A percentile compares a stretch with the other conserved stretches of the same genome.
These are phyloP conservation scores for Beauveria rudraprayagi DNA, from an alignment of 2,329 filamentous ascomycete genomes.

Conservation along the genomic window DNA sequence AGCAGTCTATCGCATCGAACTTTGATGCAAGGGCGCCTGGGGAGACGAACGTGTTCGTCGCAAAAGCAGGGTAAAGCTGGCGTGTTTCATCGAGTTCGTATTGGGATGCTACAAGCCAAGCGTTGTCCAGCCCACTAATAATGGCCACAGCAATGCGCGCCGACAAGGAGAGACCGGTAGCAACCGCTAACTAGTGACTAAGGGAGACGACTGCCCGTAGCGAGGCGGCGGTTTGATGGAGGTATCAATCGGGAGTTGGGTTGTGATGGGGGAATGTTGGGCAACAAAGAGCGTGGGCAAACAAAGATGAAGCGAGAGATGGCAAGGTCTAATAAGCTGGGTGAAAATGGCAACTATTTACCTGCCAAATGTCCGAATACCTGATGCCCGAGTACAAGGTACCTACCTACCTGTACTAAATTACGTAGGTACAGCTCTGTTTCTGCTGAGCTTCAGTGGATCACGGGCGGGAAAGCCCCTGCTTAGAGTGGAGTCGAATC, in stretches of 20 bases:
- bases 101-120: not conserved
- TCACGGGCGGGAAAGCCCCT: not conserved
- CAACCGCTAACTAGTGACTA: not conserved
- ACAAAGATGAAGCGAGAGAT: not conserved
- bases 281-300: not conserved
- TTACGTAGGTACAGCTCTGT: no score
- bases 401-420: no score
- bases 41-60: not conserved
- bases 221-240: not conserved
- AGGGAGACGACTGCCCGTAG: no score
- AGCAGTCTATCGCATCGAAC: not conserved
- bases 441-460: not conserved
- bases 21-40: not conserved
- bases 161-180: not conserved
- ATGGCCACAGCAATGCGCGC: not conserved
- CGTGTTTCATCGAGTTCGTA: not conserved
- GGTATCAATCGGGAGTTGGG: not conserved
- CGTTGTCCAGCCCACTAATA: conserved; percentile 3
- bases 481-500: not conserved
- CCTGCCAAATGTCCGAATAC: no score
- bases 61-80: not conserved
- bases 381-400: no score
- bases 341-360: no score
- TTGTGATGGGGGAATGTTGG: not conserved
- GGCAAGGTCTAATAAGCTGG: not conserved